Percentiles rank a stretch among this genome's conserved stretches.
Evolutionary conservation across 1,284 basidiomycete species (phyloP).

Genomic region (Thecaphora thlaspeos): DNA sequence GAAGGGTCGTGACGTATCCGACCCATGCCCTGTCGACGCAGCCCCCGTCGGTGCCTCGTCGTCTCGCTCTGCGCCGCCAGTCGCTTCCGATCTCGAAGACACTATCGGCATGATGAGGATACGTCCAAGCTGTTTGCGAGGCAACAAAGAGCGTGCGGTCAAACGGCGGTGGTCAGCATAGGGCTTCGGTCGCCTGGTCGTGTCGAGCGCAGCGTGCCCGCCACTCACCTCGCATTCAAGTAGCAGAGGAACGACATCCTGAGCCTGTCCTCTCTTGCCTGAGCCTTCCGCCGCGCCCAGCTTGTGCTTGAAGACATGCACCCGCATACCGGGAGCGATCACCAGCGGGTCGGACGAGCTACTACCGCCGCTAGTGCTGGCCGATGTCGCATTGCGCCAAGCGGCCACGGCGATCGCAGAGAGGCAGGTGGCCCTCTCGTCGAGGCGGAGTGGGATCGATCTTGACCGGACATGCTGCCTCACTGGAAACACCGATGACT

Average conservation of each 20-base stretch:
- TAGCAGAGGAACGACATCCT: slow-evolving; percentile 18
- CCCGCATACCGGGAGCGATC: slow-evolving; percentile 9
- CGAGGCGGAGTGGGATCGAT: slow-evolving; percentile 12
- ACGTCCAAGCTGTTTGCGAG: slow-evolving; percentile 4
- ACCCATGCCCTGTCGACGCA: no score
- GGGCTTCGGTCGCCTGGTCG: no score
- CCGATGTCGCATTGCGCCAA: slow-evolving; percentile 20
- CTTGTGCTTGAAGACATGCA: slow-evolving; percentile 14
- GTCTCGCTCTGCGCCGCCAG: slow-evolving; percentile 4
- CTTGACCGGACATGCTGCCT: not conserved
- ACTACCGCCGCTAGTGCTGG: not conserved
- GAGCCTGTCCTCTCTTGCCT: slow-evolving; percentile 1
- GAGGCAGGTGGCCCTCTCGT: slow-evolving; percentile 21
- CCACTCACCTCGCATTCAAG: slow-evolving; percentile 16
- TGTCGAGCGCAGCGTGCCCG: no score
- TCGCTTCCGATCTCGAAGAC: slow-evolving; percentile 9
- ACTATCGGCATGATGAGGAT: slow-evolving; percentile 29
- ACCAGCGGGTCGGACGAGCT: not conserved
- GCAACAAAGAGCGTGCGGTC: no score
- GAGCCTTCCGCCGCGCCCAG: slow-evolving; percentile 1
- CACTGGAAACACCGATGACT: slow-evolving; percentile 13
- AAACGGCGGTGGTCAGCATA: no score
- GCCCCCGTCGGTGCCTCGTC: not conserved
- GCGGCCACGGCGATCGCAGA: slow-evolving; percentile 22
- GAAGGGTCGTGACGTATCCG: slow-evolving; percentile 13